Conservation (phyloP, 192 early-diverging fungal genomes). For the Phycomyces blakesleeanus region DNA sequence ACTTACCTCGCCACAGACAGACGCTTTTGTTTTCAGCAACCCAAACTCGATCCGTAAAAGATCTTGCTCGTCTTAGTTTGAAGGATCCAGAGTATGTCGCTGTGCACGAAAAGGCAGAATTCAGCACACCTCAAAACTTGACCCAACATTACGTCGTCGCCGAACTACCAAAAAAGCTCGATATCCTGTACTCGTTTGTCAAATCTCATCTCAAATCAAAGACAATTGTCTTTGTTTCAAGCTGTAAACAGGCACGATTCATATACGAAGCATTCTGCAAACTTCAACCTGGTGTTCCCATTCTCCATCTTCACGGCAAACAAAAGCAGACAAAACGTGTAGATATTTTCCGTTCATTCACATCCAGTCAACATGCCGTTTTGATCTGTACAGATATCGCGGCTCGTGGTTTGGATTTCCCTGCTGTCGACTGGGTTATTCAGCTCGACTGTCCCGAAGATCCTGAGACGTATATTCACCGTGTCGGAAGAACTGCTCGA, state of each 20-base stretch:
- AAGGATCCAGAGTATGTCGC: slow-evolving; percentile 92
- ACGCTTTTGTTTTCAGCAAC: slow-evolving; percentile 97
- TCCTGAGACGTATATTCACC: slow-evolving; percentile 95
- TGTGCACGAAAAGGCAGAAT: slow-evolving; percentile 81
- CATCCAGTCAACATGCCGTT: slow-evolving; percentile 66
- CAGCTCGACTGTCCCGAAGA: slow-evolving; percentile 98
- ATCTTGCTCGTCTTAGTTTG: slow-evolving; percentile 87
- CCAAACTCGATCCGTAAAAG: slow-evolving; percentile 93
- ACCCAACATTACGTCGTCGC: slow-evolving; percentile 84
- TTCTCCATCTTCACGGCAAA: slow-evolving; percentile 92
- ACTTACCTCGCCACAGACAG: slow-evolving; percentile 80
- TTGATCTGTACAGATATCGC: slow-evolving; percentile 96
- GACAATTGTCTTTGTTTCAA: slow-evolving; percentile 89
- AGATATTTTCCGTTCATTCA: slow-evolving; percentile 92
- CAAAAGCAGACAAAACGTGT: slow-evolving; percentile 94
- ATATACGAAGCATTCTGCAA: slow-evolving; percentile 94
- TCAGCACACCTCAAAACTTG: slow-evolving; percentile 79
- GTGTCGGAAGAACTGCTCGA: slow-evolving; percentile 96
- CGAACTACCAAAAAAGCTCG: slow-evolving; percentile 86
- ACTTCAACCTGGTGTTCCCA: slow-evolving; percentile 87
- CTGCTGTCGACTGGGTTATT: slow-evolving; percentile 98
- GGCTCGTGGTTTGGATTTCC: slow-evolving; percentile 95
- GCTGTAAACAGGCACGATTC: slow-evolving; percentile 95
- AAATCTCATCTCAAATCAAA: slow-evolving; percentile 89
- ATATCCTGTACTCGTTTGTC: slow-evolving; percentile 93